Evolutionary conservation across 371 early-diverging fungal genomes (phyloP), one percentile per base, ranked within the genome.

Genomic region (Funneliformis caledonium): DNA sequence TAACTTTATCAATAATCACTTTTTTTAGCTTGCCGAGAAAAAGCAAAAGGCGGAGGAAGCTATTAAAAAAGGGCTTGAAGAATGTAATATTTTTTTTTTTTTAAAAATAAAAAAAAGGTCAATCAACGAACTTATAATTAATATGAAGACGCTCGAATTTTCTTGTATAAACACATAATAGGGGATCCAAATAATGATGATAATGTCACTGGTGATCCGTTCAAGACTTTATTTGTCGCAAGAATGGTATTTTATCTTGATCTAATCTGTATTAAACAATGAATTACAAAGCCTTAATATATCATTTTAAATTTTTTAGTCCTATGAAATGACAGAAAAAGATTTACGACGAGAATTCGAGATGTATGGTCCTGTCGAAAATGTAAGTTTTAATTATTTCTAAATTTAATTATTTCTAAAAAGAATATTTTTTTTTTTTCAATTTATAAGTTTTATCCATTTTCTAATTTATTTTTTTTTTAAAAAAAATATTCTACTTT

Each of bases 211-310:
- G 93, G 93, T 26, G 96, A 98, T 85, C 96, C 98, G 8, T 98
- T 95, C 91, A 95, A 95, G 82, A 97, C 98, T 11, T 85, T 97
- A 5, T 94, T 97, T 81, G 92, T 98, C 0, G 93, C 92, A n/a
- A 92, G 97, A 33, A 86, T 98, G 78, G 92, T 92, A 84, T 16
- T 84, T 37, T 69, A 19, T 31, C 14, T 59, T 43, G 8, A 22
- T n/a, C 14, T 19, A 26, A n/a, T 60, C 8, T 22, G 10, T 26
- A 42, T 62, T 65, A 19, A 16, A 19, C 50, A 45, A 59, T 8
- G 26, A 33, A 65, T 56, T 73, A 10, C 50, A 16, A 31, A 31
- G 0, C 11, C 14, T 14, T 48, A 19, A 4, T 31, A 26, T n/a
- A 60, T 50, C 7, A 19, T 77, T 31, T 42, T 64, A 37, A 61